A percentile compares a stretch with the other conserved stretches of the same genome.
These are phyloP conservation scores for Boletus edulis DNA, from an alignment of 768 basidiomycete genomes.

Conservation along the genomic window DNA sequence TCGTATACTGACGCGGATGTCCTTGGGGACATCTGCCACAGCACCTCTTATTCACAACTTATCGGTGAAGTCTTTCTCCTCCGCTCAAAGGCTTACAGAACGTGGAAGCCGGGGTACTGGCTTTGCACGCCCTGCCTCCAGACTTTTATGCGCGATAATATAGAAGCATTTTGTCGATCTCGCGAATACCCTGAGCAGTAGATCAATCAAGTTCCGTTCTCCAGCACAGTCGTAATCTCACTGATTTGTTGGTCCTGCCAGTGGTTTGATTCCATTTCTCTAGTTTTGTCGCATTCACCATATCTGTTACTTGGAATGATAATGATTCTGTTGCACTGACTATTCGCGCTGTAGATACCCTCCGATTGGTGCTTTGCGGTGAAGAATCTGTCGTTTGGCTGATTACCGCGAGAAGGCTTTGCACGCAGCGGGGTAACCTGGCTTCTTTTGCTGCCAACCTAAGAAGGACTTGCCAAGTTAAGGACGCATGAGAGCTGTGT, in stretches of 20 bases:
- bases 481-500: constrained; percentile 18
- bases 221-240: too few species aligned
- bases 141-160: constrained; percentile 4
- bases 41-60: constrained; percentile 6
- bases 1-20: constrained; percentile 1
- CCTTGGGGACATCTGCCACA: constrained; percentile 5
- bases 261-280: too few species aligned
- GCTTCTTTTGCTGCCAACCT: constrained; percentile 32
- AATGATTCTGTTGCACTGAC: neutral
- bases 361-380: neutral
- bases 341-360: neutral
- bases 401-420: constrained; percentile 13
- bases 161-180: constrained; percentile 4
- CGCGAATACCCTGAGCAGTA: neutral
- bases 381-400: constrained; percentile 9
- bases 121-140: constrained; percentile 13
- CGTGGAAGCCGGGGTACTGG: constrained; percentile 9
- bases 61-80: neutral
- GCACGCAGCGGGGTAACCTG: constrained; percentile 23
- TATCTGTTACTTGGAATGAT: neutral
- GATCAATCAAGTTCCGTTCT: neutral
- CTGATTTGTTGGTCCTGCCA: too few species aligned
- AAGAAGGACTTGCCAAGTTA: constrained; percentile 29
- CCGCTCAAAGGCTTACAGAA: constrained; percentile 4
- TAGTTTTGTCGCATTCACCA: neutral